A percentile compares a stretch with the other conserved stretches of the same genome.
Evolutionary conservation across 2,329 filamentous ascomycete species (phyloP).

Genomic region (Fusarium verrucosum): DNA sequence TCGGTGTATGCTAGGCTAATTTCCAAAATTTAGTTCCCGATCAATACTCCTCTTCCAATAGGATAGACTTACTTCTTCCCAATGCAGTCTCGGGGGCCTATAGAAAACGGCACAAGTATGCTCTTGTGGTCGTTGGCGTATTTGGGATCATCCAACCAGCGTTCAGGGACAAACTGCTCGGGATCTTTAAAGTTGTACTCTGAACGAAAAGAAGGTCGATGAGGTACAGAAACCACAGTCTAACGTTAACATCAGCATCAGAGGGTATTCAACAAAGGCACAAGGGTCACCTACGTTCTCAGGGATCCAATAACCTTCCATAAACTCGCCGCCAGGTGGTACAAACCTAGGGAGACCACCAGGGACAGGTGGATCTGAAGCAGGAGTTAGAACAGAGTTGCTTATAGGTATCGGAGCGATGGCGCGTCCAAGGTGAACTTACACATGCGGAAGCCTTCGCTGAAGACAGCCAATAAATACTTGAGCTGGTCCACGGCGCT

Average conservation of each 20-base stretch:
- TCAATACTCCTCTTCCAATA: accelerated
- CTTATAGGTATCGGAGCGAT: neutral
- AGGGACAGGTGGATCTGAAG: slow-evolving; percentile 1
- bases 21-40: neutral
- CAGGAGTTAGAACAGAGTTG: neutral
- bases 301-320: slow-evolving; percentile 2
- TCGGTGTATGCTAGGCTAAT: slow-evolving; percentile 3
- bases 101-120: neutral
- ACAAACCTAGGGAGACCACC: neutral
- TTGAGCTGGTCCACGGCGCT: neutral
- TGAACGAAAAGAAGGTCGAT: neutral
- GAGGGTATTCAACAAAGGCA: accelerated
- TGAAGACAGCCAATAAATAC: neutral
- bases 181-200: slow-evolving; percentile 1
- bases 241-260: neutral
- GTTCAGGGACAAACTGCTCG: neutral
- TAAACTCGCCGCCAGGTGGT: neutral
- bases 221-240: neutral
- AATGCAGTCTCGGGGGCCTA: slow-evolving; percentile 3
- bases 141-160: neutral
- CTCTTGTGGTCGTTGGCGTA: neutral
- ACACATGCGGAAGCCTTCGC: slow-evolving; percentile 1
- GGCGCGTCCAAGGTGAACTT: neutral
- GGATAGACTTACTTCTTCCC: slow-evolving; percentile 1
- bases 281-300: neutral